phyloP scores from a whole-genome alignment of 192 early-diverging fungal genomes.

The Spizellomyces punctatus region DNA sequence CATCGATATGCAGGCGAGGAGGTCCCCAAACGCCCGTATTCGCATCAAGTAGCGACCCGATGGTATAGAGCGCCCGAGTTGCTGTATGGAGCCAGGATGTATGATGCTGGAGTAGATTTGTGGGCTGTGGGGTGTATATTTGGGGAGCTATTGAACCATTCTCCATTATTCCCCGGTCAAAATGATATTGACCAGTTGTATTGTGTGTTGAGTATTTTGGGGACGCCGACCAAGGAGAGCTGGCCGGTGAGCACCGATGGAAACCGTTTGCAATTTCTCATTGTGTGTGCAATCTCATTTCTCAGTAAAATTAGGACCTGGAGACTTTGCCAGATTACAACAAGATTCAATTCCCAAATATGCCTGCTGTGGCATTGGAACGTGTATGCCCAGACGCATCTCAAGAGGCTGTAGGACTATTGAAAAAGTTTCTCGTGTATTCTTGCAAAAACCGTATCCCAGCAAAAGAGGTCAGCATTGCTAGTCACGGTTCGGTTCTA shows the following conservation, averaged over 20 bases:
- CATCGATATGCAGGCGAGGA: constrained; percentile 21
- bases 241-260: constrained; percentile 49
- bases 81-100: constrained; percentile 59
- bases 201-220: constrained; percentile 51
- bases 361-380: constrained; percentile 34
- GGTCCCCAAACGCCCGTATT: constrained; percentile 45
- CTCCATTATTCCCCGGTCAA: constrained; percentile 63
- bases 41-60: constrained; percentile 60
- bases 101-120: constrained; percentile 63
- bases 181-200: constrained; percentile 67
- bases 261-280: background rate
- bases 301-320: constrained; percentile 40
- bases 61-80: constrained; percentile 70
- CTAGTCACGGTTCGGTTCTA: background rate
- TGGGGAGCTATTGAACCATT: constrained; percentile 63
- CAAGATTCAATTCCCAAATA: constrained; percentile 60
- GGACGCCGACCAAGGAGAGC: constrained; percentile 48
- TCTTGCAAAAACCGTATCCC: constrained; percentile 44
- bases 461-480: constrained; percentile 42
- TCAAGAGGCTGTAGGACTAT: constrained; percentile 44
- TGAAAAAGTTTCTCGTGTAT: constrained; percentile 58
- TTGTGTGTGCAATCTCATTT: constrained; percentile 7
- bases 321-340: constrained; percentile 60
- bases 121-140: constrained; percentile 71
- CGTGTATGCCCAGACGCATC: constrained; percentile 54